Percentiles rank a stretch among this genome's conserved stretches.
Evolutionary conservation across 139 green algal species (phyloP).

Genomic region (Klebsormidium nitens): DNA sequence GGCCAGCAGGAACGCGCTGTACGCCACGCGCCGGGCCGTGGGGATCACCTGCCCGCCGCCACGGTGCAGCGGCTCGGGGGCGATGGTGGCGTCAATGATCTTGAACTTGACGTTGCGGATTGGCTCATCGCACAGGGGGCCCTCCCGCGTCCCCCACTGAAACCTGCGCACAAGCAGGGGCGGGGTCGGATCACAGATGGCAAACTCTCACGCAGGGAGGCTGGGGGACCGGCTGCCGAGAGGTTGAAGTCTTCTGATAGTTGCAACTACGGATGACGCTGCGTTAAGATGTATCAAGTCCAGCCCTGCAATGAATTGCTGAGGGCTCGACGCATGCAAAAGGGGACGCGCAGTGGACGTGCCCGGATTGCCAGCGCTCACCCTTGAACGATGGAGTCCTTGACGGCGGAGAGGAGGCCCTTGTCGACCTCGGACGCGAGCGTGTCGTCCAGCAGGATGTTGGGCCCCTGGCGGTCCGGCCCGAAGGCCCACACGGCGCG

Average conservation of each 20-base stretch:
- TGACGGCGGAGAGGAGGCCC: conserved; percentile 69
- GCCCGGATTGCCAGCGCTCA: conserved; percentile 11
- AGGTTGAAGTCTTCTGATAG: too few species aligned
- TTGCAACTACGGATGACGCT: too few species aligned
- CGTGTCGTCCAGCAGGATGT: conserved; percentile 93
- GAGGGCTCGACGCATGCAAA: too few species aligned
- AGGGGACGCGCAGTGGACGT: too few species aligned
- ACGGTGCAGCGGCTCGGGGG: conserved; percentile 66
- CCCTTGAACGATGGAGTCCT: conserved; percentile 81
- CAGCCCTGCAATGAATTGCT: too few species aligned
- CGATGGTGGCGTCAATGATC: conserved; percentile 68
- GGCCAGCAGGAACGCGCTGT: conserved; percentile 95
- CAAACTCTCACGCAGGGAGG: too few species aligned
- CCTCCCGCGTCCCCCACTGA: conserved; percentile 93
- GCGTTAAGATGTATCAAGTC: too few species aligned
- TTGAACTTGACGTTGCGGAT: conserved; percentile 97
- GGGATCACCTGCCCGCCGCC: conserved; percentile 93
- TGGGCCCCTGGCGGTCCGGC: conserved; percentile 83
- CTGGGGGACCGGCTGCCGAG: too few species aligned
- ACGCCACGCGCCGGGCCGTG: conserved; percentile 79
- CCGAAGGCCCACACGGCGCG: conserved; percentile 95
- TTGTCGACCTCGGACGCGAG: conserved; percentile 89
- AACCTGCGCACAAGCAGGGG: too few species aligned
- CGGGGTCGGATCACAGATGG: too few species aligned
- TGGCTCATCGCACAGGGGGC: conserved; percentile 95